phyloP scores from a whole-genome alignment of 164 flowering plant species.

The Umbilicus rupestris region DNA sequence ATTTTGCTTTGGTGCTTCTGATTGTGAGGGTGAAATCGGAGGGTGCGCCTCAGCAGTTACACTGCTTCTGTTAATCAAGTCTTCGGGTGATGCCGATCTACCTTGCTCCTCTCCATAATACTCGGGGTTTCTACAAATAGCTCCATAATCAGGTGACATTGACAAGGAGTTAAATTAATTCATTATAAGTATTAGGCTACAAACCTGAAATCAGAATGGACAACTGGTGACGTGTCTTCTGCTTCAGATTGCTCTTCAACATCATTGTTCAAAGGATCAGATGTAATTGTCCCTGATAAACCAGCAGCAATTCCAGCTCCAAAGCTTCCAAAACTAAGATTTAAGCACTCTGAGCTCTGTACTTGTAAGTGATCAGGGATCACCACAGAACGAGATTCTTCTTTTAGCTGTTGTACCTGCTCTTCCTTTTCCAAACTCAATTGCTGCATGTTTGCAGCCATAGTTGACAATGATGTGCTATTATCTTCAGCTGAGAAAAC shows the following conservation, averaged over 20 bases:
- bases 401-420: conserved; percentile 26
- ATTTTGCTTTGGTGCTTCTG: conserved; percentile 58
- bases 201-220: conserved; percentile 57
- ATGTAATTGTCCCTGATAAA: conserved; percentile 39
- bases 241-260: conserved; percentile 43
- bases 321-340: conserved; percentile 95
- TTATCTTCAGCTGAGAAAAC: conserved; percentile 42
- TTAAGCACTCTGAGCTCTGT: conserved; percentile 71
- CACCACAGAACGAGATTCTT: conserved; percentile 62
- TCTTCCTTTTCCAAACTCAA: conserved; percentile 51
- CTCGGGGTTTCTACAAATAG: conserved; percentile 54
- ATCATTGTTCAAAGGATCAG: conserved; percentile 33
- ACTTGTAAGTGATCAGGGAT: conserved; percentile 90
- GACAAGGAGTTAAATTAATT: neutral
- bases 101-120: conserved; percentile 67
- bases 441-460: conserved; percentile 53
- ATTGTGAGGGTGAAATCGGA: conserved; percentile 44
- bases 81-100: conserved; percentile 39
- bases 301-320: conserved; percentile 51
- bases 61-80: conserved; percentile 31
- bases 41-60: conserved; percentile 38
- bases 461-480: conserved; percentile 38
- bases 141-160: neutral
- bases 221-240: conserved; percentile 40
- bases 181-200: neutral